These are phyloP conservation scores for Beauveria pseudobassiana DNA, from an alignment of 2,329 filamentous ascomycete species.

Conservation along the genomic window DNA sequence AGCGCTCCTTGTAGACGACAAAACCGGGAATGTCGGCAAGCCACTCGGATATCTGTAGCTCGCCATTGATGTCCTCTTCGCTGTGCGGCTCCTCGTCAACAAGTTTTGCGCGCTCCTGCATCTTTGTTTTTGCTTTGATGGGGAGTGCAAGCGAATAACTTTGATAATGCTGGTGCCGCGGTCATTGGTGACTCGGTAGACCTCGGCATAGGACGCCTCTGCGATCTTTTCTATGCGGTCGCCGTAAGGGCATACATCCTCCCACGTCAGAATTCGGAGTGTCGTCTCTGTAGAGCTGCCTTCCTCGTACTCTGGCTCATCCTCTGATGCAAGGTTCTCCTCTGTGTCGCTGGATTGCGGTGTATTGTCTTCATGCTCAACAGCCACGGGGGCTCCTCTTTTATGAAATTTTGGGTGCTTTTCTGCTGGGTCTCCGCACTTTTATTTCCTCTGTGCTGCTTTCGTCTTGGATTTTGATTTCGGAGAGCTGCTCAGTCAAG, in stretches of 20 bases:
- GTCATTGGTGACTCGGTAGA: constrained; percentile 54
- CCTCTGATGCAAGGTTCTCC: constrained; percentile 10
- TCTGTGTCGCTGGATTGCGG: neutral
- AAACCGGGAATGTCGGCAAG: constrained; percentile 58
- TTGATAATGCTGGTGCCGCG: constrained; percentile 59
- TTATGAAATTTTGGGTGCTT: neutral
- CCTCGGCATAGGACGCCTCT: constrained; percentile 59
- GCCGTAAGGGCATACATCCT: constrained; percentile 46
- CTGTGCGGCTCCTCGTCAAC: constrained; percentile 53
- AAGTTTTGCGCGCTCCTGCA: constrained; percentile 44
- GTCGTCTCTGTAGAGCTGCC: neutral
- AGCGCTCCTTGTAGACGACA: constrained; percentile 58
- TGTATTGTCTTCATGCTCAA: neutral
- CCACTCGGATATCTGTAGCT: constrained; percentile 56
- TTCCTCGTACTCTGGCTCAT: neutral
- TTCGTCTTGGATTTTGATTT: constrained; percentile 16
- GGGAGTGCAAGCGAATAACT: constrained; percentile 51
- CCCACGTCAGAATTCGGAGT: constrained; percentile 45
- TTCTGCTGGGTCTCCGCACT: neutral
- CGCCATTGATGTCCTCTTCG: constrained; percentile 47
- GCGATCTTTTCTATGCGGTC: constrained; percentile 55
- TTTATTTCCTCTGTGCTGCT: neutral
- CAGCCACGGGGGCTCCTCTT: neutral
- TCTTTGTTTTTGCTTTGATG: constrained; percentile 50
- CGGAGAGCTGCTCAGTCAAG: constrained; percentile 28